A percentile compares a stretch with the other conserved stretches of the same genome.
These are phyloP conservation scores for Nakazawaea anatomiae DNA, from an alignment of 805 yeast species.

Conservation along the genomic window DNA sequence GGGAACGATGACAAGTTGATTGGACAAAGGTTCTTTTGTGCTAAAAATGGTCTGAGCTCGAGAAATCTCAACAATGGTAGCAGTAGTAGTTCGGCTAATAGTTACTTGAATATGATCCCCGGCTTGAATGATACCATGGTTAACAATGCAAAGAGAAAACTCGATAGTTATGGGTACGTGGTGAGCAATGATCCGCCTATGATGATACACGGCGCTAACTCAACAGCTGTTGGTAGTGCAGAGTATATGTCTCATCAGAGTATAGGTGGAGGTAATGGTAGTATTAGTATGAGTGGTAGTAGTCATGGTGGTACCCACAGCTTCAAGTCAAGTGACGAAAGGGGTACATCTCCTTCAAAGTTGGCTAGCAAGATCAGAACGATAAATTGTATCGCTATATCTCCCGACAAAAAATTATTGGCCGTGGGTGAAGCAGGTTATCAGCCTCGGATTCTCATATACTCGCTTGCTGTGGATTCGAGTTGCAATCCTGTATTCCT, in stretches of 20 bases:
- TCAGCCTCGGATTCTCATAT: constrained; percentile 58
- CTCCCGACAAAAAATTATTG: constrained; percentile 46
- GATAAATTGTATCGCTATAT: constrained; percentile 50
- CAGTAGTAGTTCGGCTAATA: constrained; percentile 18
- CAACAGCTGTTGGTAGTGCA: background rate
- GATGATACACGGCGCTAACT: constrained; percentile 15
- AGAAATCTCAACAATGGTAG: background rate
- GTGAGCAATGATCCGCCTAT: constrained; percentile 27
- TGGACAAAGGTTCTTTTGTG: constrained; percentile 47
- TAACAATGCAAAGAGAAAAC: constrained; percentile 11
- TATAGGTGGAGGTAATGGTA: background rate
- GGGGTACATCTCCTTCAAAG: constrained; percentile 12
- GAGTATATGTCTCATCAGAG: background rate
- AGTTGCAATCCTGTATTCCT: constrained; percentile 43
- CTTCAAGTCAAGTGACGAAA: constrained; percentile 15
- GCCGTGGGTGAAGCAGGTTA: constrained; percentile 73
- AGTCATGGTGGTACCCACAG: background rate
- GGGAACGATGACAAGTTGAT: constrained; percentile 14
- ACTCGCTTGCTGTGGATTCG: constrained; percentile 48
- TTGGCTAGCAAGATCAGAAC: constrained; percentile 38
- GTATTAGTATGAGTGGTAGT: constrained; percentile 7
- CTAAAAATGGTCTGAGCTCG: constrained; percentile 23
- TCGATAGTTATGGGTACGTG: constrained; percentile 32
- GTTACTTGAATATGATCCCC: constrained; percentile 24
- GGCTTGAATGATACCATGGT: constrained; percentile 7